Base-by-base conservation (phyloP, 2,329 filamentous ascomycete species). In the Paraphaeosphaeria minitans region DNA sequence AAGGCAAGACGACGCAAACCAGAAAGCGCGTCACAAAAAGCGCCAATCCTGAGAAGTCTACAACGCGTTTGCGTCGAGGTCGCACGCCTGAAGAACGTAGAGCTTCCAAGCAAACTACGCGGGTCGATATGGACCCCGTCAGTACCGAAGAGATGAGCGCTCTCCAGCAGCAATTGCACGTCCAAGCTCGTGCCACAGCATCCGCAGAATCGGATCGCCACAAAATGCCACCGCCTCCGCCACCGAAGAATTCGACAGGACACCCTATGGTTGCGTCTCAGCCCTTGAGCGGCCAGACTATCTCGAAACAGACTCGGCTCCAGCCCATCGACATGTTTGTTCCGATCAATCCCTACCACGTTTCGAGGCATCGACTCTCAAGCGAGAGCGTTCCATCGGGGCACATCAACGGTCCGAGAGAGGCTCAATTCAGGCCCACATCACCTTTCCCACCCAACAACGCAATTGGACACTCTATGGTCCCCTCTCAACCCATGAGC, bases 211-310 rank as follows among this genome's bases (percentile, higher is more conserved):
- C 19, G 5, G 47, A n/a, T 19, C 31, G 31, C 19, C 47, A 31
- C 47, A 21, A 22, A 19, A 50, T 51, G 48, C 48, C 48, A 12
- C 48, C 48, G 13, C 48, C 48, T 16, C 33, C 48, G 13, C 16
- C 14, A 16, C 48, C 48, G 3, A 35, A 4, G 31, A 31, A 16
- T 31, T 1, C 47, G 22, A 33, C n/a, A 31, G 29, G 16, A 12
- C 27, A 39, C 16, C 16, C 37, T 39, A 39, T 39, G 37, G 10
- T 31, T 31, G 7, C 29, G 29, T 31, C 29, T 31, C 29, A 31
- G 29, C 29, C 6, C 10, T 10, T 31, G 4, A 31, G 29, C 29
- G 29, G 29, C 29, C 29, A 31, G 29, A 12, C 10, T 8, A 31
- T 31, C 29, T 8, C 29, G 4, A 12, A 31, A 8, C 29, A 31